A percentile compares a stretch with the other conserved stretches of the same genome.
Evolutionary conservation across 805 yeast genomes (phyloP).

Genomic region (Tetrapisispora fleetii): DNA sequence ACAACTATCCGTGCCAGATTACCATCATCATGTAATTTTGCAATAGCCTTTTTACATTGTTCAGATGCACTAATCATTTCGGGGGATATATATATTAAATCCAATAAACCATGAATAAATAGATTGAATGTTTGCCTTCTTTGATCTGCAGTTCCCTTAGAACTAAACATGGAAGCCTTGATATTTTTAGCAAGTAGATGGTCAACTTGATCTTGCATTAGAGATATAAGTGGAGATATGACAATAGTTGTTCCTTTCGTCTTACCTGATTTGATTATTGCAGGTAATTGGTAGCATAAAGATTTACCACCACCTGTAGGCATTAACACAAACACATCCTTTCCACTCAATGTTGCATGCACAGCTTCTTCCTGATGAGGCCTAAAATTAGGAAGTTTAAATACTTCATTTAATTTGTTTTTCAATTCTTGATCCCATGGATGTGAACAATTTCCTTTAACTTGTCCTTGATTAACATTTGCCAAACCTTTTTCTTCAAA

Average conservation of each 20-base stretch:
- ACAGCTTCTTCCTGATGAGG: conserved; percentile 82
- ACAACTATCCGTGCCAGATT: conserved; percentile 78
- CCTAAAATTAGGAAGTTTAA: conserved; percentile 60
- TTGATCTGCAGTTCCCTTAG: conserved; percentile 58
- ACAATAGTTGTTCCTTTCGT: conserved; percentile 85
- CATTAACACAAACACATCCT: conserved; percentile 90
- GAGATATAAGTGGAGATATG: conserved; percentile 85
- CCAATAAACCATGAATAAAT: conserved; percentile 57
- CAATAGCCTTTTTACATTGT: conserved; percentile 55
- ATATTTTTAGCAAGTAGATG: conserved; percentile 61
- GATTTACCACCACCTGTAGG: conserved; percentile 99
- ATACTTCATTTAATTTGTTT: conserved; percentile 44
- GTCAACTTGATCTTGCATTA: conserved; percentile 95
- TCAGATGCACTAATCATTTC: conserved; percentile 81
- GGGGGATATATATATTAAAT: conserved; percentile 81
- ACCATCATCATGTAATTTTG: conserved; percentile 42
- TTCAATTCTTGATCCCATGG: conserved; percentile 66
- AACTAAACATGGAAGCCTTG: conserved; percentile 80
- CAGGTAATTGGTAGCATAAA: conserved; percentile 90
- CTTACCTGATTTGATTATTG: conserved; percentile 62
- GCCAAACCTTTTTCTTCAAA: conserved; percentile 10
- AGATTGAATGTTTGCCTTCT: conserved; percentile 50
- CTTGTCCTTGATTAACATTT: conserved; percentile 1
- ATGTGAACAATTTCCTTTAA: conserved; percentile 4
- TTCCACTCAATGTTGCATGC: conserved; percentile 61